Evolutionary conservation across 2,329 filamentous ascomycete genomes (phyloP).

Genomic region (Polytolypa hystricis): DNA sequence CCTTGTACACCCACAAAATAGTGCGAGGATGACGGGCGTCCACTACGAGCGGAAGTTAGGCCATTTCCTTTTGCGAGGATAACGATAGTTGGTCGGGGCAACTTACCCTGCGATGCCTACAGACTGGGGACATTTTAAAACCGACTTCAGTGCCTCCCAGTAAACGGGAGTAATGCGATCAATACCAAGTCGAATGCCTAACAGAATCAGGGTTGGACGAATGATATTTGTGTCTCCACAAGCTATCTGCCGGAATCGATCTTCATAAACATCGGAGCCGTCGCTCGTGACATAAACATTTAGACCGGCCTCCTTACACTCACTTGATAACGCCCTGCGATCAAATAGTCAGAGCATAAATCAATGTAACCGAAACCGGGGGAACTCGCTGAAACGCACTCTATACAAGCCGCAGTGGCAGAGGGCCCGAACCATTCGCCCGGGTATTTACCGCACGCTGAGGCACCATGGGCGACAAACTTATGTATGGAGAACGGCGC

Average conservation of each 20-base stretch:
- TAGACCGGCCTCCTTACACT: slow-evolving; percentile 50
- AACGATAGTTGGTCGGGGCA: background rate
- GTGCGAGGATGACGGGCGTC: slow-evolving; percentile 80
- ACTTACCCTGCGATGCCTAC: slow-evolving; percentile 84
- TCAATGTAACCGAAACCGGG: background rate
- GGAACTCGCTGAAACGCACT: slow-evolving; percentile 47
- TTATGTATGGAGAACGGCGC: slow-evolving; percentile 92
- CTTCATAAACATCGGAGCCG: slow-evolving; percentile 84
- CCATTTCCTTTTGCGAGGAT: background rate
- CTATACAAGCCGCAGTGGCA: slow-evolving; percentile 84
- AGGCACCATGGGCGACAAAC: slow-evolving; percentile 80
- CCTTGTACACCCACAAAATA: slow-evolving; percentile 66
- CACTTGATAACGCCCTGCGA: slow-evolving; percentile 65
- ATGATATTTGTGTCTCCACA: slow-evolving; percentile 49
- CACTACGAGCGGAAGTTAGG: slow-evolving; percentile 42
- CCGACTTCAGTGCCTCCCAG: slow-evolving; percentile 80
- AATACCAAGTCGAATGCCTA: slow-evolving; percentile 82
- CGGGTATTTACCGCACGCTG: slow-evolving; percentile 82
- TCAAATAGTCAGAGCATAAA: slow-evolving; percentile 5
- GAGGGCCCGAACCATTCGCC: slow-evolving; percentile 99
- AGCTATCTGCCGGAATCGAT: slow-evolving; percentile 70
- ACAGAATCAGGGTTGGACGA: slow-evolving; percentile 73
- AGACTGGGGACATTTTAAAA: slow-evolving; percentile 81
- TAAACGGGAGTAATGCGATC: slow-evolving; percentile 92
- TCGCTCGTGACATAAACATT: slow-evolving; percentile 84